Conservation (phyloP, 768 basidiomycete genomes). For the Lactarius quietus region DNA sequence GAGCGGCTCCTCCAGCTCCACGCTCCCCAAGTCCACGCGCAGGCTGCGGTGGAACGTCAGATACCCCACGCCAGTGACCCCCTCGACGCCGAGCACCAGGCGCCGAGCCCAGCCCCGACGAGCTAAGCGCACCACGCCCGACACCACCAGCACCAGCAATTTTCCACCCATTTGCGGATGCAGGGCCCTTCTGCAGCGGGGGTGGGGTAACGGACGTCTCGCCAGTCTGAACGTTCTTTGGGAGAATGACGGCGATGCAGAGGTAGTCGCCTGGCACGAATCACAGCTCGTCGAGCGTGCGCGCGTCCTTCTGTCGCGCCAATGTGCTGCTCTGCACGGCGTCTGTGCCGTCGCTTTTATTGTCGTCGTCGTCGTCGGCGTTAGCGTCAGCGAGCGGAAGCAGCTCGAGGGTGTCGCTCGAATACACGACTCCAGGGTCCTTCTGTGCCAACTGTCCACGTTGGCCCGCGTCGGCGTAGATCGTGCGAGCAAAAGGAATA, state of each 20-base stretch:
- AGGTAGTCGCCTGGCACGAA: slow-evolving; percentile 82
- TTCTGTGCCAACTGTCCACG: slow-evolving; percentile 71
- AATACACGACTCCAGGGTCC: slow-evolving; percentile 78
- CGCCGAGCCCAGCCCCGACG: slow-evolving; percentile 33
- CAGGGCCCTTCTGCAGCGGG: slow-evolving; percentile 43
- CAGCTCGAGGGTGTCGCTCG: slow-evolving; percentile 74
- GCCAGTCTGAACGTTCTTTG: slow-evolving; percentile 50
- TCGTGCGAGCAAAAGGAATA: slow-evolving; percentile 78
- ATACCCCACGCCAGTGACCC: slow-evolving; percentile 75
- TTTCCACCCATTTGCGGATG: slow-evolving; percentile 36
- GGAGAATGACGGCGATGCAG: slow-evolving; percentile 68
- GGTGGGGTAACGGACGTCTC: slow-evolving; percentile 37
- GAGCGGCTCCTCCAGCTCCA: slow-evolving; percentile 38
- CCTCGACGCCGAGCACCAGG: slow-evolving; percentile 48
- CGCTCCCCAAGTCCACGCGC: slow-evolving; percentile 42
- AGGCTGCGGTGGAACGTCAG: slow-evolving; percentile 42
- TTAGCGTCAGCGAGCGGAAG: slow-evolving; percentile 50
- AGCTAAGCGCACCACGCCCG: slow-evolving; percentile 48
- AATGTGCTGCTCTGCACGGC: slow-evolving; percentile 19
- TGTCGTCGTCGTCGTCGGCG: slow-evolving; percentile 11
- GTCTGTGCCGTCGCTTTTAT: background rate
- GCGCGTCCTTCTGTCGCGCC: slow-evolving; percentile 43
- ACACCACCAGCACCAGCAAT: slow-evolving; percentile 30
- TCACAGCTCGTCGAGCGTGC: slow-evolving; percentile 73
- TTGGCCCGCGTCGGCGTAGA: slow-evolving; percentile 70